Conservation (phyloP, 75 land plant genomes). For the Cryptomeria japonica region DNA sequence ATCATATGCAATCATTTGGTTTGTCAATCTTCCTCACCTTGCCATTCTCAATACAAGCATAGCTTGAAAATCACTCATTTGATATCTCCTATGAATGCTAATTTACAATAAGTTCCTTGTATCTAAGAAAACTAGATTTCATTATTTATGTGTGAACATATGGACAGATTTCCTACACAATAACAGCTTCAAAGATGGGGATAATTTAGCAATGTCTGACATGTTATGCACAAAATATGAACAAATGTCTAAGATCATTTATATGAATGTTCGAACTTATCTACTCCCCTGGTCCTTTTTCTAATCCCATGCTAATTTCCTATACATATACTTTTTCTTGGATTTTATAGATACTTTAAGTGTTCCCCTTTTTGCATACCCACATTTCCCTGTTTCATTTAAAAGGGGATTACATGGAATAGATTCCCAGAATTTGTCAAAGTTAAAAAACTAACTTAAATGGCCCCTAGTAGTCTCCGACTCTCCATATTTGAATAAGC, state of each 20-base stretch:
- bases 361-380: no score
- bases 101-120: neutral
- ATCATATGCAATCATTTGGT: neutral
- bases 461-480: neutral
- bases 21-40: neutral
- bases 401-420: no score
- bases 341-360: no score
- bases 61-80: neutral
- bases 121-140: neutral
- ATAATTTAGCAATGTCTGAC: neutral
- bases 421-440: neutral
- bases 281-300: no score
- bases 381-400: no score
- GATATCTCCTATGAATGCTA: neutral
- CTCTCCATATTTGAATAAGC: neutral
- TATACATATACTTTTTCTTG: no score
- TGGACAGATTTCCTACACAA: neutral
- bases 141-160: neutral
- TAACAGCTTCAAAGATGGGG: neutral
- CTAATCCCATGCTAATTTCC: no score
- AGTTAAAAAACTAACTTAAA: no score
- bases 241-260: neutral
- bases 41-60: neutral
- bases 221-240: no score
- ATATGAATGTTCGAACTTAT: no score